These are phyloP conservation scores for Xylaria arbuscula DNA, from an alignment of 2,329 filamentous ascomycete genomes.

Conservation along the genomic window DNA sequence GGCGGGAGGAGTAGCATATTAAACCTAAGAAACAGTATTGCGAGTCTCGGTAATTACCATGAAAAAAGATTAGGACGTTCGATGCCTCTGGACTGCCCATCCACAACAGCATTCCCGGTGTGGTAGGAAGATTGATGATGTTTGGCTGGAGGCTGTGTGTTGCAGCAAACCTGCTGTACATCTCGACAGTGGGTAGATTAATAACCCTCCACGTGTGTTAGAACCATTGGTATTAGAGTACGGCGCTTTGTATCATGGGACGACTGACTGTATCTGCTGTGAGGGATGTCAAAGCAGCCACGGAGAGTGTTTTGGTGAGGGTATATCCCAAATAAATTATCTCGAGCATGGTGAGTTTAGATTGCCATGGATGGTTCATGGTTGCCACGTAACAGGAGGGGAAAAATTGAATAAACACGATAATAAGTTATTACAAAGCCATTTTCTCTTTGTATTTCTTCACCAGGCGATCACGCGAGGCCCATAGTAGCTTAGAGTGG, in stretches of 20 bases:
- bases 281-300: neutral
- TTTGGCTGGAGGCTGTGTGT: neutral
- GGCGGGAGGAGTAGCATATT: too few relatives aligned
- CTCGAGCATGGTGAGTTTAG: neutral
- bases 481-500: too few relatives aligned
- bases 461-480: too few relatives aligned
- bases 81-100: neutral
- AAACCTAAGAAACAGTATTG: too few relatives aligned
- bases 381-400: too few relatives aligned
- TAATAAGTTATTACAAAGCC: too few relatives aligned
- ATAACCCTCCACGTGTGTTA: neutral
- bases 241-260: neutral
- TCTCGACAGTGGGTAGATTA: neutral
- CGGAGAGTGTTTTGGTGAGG: neutral
- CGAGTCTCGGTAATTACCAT: neutral
- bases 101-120: neutral
- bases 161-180: neutral
- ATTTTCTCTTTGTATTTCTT: too few relatives aligned
- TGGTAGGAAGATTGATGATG: neutral
- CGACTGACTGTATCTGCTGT: conserved; percentile 6
- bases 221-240: neutral
- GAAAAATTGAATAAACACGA: too few relatives aligned
- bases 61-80: neutral
- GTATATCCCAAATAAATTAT: neutral
- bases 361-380: neutral